A percentile compares a stretch with the other conserved stretches of the same genome.
These are phyloP conservation scores for Amyloporia xantha DNA, from an alignment of 768 basidiomycete species.

Conservation along the genomic window DNA sequence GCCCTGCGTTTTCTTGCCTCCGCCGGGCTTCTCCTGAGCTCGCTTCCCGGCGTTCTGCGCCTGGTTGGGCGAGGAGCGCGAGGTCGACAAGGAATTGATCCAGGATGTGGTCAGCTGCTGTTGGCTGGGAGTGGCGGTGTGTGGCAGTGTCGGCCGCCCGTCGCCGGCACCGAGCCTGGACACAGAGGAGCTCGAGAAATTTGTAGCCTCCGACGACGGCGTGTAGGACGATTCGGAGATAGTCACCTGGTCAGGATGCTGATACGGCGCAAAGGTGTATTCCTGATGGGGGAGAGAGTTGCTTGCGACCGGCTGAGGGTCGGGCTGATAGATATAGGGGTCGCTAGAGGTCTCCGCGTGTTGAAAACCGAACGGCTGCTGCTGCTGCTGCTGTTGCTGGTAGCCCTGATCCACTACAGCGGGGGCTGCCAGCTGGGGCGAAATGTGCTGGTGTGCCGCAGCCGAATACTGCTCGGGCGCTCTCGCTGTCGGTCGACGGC, in stretches of 20 bases:
- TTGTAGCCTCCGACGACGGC: slow-evolving; percentile 10
- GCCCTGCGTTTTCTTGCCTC: not conserved
- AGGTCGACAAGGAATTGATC: slow-evolving; percentile 7
- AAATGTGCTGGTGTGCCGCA: slow-evolving; percentile 7
- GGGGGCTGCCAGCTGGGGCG: slow-evolving; percentile 5
- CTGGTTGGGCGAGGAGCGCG: slow-evolving; percentile 1
- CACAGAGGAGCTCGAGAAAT: slow-evolving; percentile 11
- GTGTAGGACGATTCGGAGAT: slow-evolving; percentile 6
- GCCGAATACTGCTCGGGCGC: not conserved
- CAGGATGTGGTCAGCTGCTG: not conserved
- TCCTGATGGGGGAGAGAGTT: not conserved
- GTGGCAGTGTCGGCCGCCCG: not conserved
- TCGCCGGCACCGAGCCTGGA: slow-evolving; percentile 13
- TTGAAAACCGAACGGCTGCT: not conserved
- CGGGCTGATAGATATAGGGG: not conserved
- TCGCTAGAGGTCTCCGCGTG: not conserved
- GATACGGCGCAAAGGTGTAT: slow-evolving; percentile 14
- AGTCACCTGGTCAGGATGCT: slow-evolving; percentile 12
- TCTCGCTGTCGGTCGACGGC: slow-evolving; percentile 4
- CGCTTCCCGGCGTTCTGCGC: slow-evolving; percentile 3
- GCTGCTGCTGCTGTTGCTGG: slow-evolving; percentile 8
- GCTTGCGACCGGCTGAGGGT: not conserved
- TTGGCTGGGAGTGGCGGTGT: not conserved
- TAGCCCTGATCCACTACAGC: slow-evolving; percentile 1
- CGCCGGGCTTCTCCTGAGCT: not conserved